Percentiles rank a stretch among this genome's conserved stretches.
Conservation (phyloP, 1,284 basidiomycete species). For the Erythrobasidium hasegawianum region DNA sequence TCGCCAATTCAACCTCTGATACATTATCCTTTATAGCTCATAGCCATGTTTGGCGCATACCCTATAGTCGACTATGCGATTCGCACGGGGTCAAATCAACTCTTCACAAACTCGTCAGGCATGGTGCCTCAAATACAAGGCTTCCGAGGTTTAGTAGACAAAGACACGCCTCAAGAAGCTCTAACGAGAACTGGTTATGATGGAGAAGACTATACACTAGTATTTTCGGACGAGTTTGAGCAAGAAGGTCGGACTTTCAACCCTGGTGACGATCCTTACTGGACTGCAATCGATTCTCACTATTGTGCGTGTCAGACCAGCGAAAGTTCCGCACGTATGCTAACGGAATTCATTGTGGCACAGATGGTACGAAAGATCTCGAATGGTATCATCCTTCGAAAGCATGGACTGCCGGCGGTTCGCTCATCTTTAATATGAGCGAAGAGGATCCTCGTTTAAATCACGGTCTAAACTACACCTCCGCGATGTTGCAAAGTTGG, state of each 20-base stretch:
- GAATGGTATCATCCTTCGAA: conserved; percentile 27
- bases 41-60: conserved; percentile 41
- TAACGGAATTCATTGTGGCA: too few species aligned
- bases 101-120: conserved; percentile 38
- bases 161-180: conserved; percentile 47
- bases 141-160: conserved; percentile 47
- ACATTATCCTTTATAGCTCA: conserved; percentile 35
- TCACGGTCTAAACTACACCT: conserved; percentile 27
- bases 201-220: conserved; percentile 51
- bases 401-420: conserved; percentile 24
- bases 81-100: not conserved
- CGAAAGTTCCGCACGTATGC: not conserved
- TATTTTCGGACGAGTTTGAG: conserved; percentile 86
- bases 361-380: conserved; percentile 22
- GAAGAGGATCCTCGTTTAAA: conserved; percentile 17
- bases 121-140: conserved; percentile 40
- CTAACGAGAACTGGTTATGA: conserved; percentile 21
- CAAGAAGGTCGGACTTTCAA: conserved; percentile 74
- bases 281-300: conserved; percentile 72
- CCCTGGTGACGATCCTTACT: conserved; percentile 56
- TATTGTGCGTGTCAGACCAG: conserved; percentile 56
- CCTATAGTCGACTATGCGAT: conserved; percentile 35
- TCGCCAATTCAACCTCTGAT: not conserved
- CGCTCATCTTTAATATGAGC: conserved; percentile 22
- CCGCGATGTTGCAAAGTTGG: conserved; percentile 34